These are phyloP conservation scores for Ogataea wickerhamii DNA, from an alignment of 805 yeast species.

Conservation along the genomic window DNA sequence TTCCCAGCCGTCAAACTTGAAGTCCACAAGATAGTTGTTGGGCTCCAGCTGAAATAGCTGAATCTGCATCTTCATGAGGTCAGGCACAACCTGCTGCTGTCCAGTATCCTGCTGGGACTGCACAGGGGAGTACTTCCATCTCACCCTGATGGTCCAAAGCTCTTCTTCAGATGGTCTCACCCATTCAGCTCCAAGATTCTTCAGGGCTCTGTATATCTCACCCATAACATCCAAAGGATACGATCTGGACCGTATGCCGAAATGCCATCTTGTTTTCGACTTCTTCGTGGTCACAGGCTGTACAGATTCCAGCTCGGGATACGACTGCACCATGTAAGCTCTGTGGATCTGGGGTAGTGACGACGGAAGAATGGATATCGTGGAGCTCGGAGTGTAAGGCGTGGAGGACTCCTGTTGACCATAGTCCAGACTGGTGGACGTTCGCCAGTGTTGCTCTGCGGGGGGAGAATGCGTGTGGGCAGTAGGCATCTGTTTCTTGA, in stretches of 20 bases:
- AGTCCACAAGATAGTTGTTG: constrained; percentile 92
- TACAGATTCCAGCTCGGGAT: constrained; percentile 32
- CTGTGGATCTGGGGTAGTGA: constrained; percentile 92
- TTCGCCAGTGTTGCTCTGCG: constrained; percentile 27
- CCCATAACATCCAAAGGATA: constrained; percentile 99
- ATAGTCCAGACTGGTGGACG: constrained; percentile 29
- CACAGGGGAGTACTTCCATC: constrained; percentile 73
- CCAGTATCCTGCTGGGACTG: constrained; percentile 20
- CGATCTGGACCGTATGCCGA: constrained; percentile 92
- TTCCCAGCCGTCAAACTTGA: constrained; percentile 98
- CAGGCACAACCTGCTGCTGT: constrained; percentile 45
- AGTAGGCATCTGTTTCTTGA: constrained; percentile 38
- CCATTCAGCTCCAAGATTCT: constrained; percentile 96
- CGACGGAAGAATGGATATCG: constrained; percentile 89
- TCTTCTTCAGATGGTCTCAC: constrained; percentile 92
- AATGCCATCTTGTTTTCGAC: constrained; percentile 96
- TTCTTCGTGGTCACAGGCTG: constrained; percentile 63
- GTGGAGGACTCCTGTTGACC: constrained; percentile 26
- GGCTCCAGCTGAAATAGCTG: constrained; percentile 95
- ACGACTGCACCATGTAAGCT: constrained; percentile 70
- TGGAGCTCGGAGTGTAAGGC: constrained; percentile 60
- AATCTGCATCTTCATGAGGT: constrained; percentile 93
- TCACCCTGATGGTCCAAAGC: constrained; percentile 90
- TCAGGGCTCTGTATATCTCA: constrained; percentile 90
- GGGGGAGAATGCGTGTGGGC: constrained; percentile 4